phyloP scores from a whole-genome alignment of 2,329 filamentous ascomycete species.

The Aspergillus thermomutatus region DNA sequence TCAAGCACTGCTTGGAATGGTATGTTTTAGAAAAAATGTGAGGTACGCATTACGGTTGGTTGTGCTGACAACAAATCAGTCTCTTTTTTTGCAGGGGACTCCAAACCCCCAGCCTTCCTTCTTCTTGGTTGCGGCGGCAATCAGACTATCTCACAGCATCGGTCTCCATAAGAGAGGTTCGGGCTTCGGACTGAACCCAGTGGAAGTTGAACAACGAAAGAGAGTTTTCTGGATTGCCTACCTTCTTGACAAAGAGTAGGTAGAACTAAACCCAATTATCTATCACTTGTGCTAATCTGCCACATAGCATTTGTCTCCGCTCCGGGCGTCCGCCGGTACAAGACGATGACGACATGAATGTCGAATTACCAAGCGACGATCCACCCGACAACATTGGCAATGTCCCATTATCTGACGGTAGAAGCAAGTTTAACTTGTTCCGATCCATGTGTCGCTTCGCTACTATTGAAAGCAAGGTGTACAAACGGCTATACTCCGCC shows the following conservation, averaged over 20 bases:
- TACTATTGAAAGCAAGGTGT: slow-evolving; percentile 88
- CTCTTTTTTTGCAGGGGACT: slow-evolving; percentile 90
- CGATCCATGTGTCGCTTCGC: slow-evolving; percentile 88
- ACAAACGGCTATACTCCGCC: slow-evolving; percentile 88
- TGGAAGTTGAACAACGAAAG: slow-evolving; percentile 88
- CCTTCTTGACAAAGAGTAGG: slow-evolving; percentile 67
- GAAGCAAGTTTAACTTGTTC: slow-evolving; percentile 93
- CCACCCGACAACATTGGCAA: slow-evolving; percentile 92
- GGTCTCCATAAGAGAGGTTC: slow-evolving; percentile 91
- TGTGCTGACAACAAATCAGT: slow-evolving; percentile 38
- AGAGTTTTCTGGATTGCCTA: slow-evolving; percentile 76
- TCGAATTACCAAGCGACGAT: slow-evolving; percentile 87
- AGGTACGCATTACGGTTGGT: not conserved
- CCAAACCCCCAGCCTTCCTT: slow-evolving; percentile 95
- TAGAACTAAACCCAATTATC: slow-evolving; percentile 12
- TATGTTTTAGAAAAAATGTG: slow-evolving; percentile 26
- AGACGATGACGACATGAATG: slow-evolving; percentile 86
- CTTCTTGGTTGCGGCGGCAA: slow-evolving; percentile 84
- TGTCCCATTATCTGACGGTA: slow-evolving; percentile 83
- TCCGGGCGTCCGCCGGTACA: slow-evolving; percentile 70
- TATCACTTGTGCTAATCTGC: slow-evolving; percentile 10
- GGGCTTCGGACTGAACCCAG: slow-evolving; percentile 86
- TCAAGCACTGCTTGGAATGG: slow-evolving; percentile 88
- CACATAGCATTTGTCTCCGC: slow-evolving; percentile 59
- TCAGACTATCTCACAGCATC: slow-evolving; percentile 87